phyloP scores from a whole-genome alignment of 257 asterid genomes.

The Nicotiana undulata region DNA sequence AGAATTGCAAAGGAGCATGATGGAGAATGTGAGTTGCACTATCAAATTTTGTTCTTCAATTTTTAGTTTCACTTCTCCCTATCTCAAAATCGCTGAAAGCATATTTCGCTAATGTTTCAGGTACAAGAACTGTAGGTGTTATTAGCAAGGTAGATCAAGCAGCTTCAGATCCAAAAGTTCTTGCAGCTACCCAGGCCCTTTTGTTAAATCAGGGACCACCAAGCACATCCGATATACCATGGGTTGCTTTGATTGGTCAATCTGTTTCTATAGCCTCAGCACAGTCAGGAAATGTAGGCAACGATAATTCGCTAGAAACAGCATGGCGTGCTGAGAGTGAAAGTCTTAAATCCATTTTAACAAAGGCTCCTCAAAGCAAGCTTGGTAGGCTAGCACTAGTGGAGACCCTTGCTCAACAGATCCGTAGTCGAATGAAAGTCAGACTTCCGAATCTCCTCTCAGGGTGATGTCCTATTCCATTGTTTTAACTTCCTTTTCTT shows the following conservation, averaged over 20 bases:
- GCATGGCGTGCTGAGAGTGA: constrained; percentile 29
- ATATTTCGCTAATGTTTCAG: constrained; percentile 3
- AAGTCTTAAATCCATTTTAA: constrained; percentile 22
- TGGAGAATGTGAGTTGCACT: constrained; percentile 15
- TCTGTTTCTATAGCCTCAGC: constrained; percentile 26
- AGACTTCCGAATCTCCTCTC: constrained; percentile 88
- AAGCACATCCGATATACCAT: constrained; percentile 23
- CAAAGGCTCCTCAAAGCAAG: constrained; percentile 28
- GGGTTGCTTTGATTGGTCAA: constrained; percentile 27
- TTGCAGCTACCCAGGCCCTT: constrained; percentile 20
- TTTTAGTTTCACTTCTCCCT: background rate
- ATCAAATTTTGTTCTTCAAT: background rate
- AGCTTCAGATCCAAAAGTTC: constrained; percentile 23
- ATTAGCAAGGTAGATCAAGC: constrained; percentile 21
- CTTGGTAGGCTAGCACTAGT: constrained; percentile 27
- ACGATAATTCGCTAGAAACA: constrained; percentile 25
- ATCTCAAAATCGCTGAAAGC: background rate
- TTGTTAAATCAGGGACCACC: constrained; percentile 22
- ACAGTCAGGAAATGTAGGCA: constrained; percentile 23
- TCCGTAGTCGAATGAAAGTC: constrained; percentile 47
- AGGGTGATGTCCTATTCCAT: constrained; percentile 40
- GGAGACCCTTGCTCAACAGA: constrained; percentile 27
- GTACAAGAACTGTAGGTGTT: constrained; percentile 18
- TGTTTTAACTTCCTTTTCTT: background rate
- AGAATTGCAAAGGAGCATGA: constrained; percentile 20